These are phyloP conservation scores for Claviceps spartinae DNA, from an alignment of 2,329 filamentous ascomycete genomes.

Conservation along the genomic window DNA sequence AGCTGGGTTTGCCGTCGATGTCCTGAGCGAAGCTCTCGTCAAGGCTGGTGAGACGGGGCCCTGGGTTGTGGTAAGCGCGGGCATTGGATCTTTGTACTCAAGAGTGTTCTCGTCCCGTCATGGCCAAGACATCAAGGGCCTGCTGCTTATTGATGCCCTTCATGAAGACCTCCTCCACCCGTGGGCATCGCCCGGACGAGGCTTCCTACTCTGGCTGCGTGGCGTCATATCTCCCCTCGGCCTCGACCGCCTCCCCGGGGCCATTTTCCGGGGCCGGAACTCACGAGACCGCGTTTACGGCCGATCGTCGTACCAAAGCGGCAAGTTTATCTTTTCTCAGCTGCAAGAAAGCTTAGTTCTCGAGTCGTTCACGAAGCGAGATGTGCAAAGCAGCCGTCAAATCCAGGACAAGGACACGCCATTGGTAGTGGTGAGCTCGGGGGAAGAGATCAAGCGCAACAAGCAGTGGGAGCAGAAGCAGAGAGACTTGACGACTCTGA, in stretches of 20 bases:
- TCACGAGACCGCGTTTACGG: constrained; percentile 80
- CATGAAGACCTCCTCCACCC: constrained; percentile 73
- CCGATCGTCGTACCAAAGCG: constrained; percentile 60
- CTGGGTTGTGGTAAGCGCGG: constrained; percentile 77
- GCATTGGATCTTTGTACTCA: constrained; percentile 76
- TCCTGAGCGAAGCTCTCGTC: constrained; percentile 72
- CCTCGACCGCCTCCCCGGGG: constrained; percentile 64
- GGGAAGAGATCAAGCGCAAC: constrained; percentile 51
- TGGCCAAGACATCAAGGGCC: constrained; percentile 55
- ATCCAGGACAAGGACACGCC: constrained; percentile 69
- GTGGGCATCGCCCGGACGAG: constrained; percentile 52
- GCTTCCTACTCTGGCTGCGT: constrained; percentile 75
- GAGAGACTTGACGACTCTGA: constrained; percentile 68
- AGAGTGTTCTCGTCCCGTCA: constrained; percentile 85
- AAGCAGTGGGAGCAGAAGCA: constrained; percentile 72
- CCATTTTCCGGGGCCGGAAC: constrained; percentile 67
- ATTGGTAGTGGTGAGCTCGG: constrained; percentile 72
- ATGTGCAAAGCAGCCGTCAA: constrained; percentile 62
- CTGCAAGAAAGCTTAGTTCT: constrained; percentile 89
- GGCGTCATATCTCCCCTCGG: constrained; percentile 81
- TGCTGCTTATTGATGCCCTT: constrained; percentile 76
- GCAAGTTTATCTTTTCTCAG: constrained; percentile 78
- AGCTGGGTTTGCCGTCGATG: constrained; percentile 84
- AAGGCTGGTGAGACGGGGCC: constrained; percentile 71
- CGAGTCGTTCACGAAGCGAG: constrained; percentile 67